These are phyloP conservation scores for Candida nonsorbophila DNA, from an alignment of 805 yeast species.

Conservation along the genomic window DNA sequence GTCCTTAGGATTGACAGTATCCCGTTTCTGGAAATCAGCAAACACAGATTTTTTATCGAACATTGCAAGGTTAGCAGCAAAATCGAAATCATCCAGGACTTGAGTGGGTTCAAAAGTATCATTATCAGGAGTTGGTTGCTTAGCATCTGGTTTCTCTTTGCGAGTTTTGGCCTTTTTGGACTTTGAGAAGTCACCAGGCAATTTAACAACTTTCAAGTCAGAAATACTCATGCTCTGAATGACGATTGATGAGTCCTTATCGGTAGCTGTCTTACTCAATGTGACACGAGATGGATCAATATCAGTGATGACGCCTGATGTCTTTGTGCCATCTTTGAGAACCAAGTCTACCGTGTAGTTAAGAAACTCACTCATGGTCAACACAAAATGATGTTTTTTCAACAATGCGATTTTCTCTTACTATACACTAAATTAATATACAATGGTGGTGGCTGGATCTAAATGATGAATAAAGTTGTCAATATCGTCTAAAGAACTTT, in stretches of 20 bases:
- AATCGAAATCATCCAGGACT: slow-evolving; percentile 63
- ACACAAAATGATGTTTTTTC: background rate
- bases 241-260: slow-evolving; percentile 21
- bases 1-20: slow-evolving; percentile 51
- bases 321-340: slow-evolving; percentile 32
- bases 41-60: slow-evolving; percentile 80
- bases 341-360: slow-evolving; percentile 35
- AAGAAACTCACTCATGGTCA: slow-evolving; percentile 32
- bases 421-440: too few species aligned
- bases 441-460: too few species aligned
- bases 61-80: slow-evolving; percentile 71
- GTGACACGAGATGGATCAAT: slow-evolving; percentile 25
- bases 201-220: slow-evolving; percentile 51
- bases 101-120: slow-evolving; percentile 5
- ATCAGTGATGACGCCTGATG: slow-evolving; percentile 27
- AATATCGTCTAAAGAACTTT: too few species aligned
- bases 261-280: slow-evolving; percentile 16
- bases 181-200: slow-evolving; percentile 35
- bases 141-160: slow-evolving; percentile 3
- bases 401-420: background rate
- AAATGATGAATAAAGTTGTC: too few species aligned
- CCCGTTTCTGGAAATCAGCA: slow-evolving; percentile 65
- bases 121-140: background rate
- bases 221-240: slow-evolving; percentile 23
- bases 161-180: slow-evolving; percentile 9